These are phyloP conservation scores for Alternaria triticina DNA, from an alignment of 2,329 filamentous ascomycete genomes.

Conservation along the genomic window DNA sequence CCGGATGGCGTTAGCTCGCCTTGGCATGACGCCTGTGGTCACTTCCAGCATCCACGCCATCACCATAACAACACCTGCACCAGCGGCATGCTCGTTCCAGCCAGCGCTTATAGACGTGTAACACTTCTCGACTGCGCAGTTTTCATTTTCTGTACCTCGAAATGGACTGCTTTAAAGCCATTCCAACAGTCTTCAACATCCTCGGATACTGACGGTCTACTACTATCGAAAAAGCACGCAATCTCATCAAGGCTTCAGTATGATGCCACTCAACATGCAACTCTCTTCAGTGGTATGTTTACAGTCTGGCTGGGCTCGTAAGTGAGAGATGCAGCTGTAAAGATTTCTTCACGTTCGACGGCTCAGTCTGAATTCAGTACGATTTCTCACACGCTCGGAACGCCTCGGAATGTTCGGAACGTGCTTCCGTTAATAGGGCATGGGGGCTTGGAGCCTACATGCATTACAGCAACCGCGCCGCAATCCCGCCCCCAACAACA, in stretches of 20 bases:
- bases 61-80: not conserved
- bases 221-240: not conserved
- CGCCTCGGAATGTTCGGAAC: not conserved
- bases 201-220: not conserved
- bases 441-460: not conserved
- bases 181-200: not conserved
- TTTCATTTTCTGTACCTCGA: not conserved
- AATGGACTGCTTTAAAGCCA: not conserved
- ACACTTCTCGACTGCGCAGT: not conserved
- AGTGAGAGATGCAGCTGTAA: no score
- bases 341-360: no score
- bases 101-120: not conserved
- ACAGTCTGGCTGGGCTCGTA: not conserved
- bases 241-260: not conserved
- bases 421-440: not conserved
- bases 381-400: not conserved
- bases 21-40: not conserved
- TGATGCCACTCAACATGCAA: not conserved
- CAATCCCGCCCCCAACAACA: not conserved
- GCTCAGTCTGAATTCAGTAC: not conserved
- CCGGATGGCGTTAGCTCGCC: conserved; percentile 10
- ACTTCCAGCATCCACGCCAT: not conserved
- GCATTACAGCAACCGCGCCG: not conserved
- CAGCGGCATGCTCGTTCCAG: not conserved
- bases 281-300: not conserved